These are phyloP conservation scores for Corylus americana DNA, from an alignment of 306 rosid species.

Conservation along the genomic window DNA sequence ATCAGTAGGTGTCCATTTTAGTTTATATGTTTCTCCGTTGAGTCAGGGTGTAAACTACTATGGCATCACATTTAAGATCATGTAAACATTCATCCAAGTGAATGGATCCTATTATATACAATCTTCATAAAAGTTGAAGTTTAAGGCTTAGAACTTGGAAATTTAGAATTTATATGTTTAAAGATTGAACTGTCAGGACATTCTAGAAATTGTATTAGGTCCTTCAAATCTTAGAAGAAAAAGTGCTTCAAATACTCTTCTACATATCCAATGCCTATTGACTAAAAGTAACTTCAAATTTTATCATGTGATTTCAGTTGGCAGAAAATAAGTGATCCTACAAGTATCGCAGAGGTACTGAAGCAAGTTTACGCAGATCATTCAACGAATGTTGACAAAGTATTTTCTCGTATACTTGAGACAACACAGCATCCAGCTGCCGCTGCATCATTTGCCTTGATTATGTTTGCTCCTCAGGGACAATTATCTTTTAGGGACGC, in stretches of 20 bases:
- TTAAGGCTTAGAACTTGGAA: background rate
- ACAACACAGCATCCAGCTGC: slow-evolving; percentile 94
- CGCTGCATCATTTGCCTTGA: slow-evolving; percentile 93
- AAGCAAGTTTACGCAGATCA: slow-evolving; percentile 89
- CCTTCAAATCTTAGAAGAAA: background rate
- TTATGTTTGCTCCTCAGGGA: slow-evolving; percentile 92
- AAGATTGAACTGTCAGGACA: background rate
- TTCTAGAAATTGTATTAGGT: background rate
- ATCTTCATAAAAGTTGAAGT: too few relatives aligned
- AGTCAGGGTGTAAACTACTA: background rate
- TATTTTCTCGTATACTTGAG: slow-evolving; percentile 71
- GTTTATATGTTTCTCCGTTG: background rate
- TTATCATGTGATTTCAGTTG: slow-evolving; percentile 51
- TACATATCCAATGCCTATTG: background rate
- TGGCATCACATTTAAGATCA: background rate
- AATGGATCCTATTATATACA: too few relatives aligned
- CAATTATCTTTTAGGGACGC: slow-evolving; percentile 72
- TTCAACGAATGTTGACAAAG: slow-evolving; percentile 72
- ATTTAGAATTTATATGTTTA: background rate
- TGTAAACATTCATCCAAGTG: background rate
- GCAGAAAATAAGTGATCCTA: slow-evolving; percentile 92
- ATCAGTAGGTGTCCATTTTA: background rate
- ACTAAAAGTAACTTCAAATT: background rate
- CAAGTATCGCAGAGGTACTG: slow-evolving; percentile 72
- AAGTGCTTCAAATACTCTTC: background rate